These are phyloP conservation scores for Paramecium sonneborni DNA, from an alignment of 73 alveolate genomes.

Conservation along the genomic window DNA sequence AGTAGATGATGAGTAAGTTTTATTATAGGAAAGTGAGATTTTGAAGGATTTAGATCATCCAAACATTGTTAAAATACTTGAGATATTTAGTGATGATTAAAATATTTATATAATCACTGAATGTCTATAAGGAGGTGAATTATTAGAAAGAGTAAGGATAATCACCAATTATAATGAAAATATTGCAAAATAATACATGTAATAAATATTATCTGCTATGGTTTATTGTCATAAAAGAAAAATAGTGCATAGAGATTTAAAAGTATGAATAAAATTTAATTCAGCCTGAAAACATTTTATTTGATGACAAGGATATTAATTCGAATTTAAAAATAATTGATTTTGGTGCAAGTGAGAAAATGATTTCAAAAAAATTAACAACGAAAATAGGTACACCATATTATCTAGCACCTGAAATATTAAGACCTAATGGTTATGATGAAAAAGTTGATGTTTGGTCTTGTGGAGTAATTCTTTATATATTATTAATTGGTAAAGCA, in stretches of 20 bases:
- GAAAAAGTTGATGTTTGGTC: constrained; percentile 77
- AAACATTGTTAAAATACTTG: constrained; percentile 57
- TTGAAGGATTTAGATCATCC: constrained; percentile 70
- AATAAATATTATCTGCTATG: constrained; percentile 82
- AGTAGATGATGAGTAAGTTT: not conserved
- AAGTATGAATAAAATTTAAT: constrained; percentile 71
- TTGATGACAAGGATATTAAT: constrained; percentile 83
- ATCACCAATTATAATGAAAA: constrained; percentile 76
- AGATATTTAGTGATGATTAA: constrained; percentile 52
- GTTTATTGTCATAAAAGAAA: constrained; percentile 86
- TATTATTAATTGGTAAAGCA: constrained; percentile 70
- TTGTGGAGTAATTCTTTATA: constrained; percentile 76
- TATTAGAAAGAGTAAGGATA: constrained; percentile 73
- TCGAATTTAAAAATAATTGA: constrained; percentile 90
- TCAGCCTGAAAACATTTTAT: constrained; percentile 92
- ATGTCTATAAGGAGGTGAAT: constrained; percentile 85
- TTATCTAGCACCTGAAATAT: constrained; percentile 11
- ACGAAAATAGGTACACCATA: constrained; percentile 41
- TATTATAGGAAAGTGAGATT: not conserved
- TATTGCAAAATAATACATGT: constrained; percentile 82
- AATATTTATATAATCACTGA: constrained; percentile 64
- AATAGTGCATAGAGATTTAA: constrained; percentile 76
- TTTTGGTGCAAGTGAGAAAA: constrained; percentile 77
- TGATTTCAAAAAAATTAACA: not conserved
- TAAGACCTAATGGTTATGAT: constrained; percentile 72